Evolutionary conservation across 768 basidiomycete species (phyloP), one percentile per base, ranked within the genome.

Genomic region (Termitomyces sp.): DNA sequence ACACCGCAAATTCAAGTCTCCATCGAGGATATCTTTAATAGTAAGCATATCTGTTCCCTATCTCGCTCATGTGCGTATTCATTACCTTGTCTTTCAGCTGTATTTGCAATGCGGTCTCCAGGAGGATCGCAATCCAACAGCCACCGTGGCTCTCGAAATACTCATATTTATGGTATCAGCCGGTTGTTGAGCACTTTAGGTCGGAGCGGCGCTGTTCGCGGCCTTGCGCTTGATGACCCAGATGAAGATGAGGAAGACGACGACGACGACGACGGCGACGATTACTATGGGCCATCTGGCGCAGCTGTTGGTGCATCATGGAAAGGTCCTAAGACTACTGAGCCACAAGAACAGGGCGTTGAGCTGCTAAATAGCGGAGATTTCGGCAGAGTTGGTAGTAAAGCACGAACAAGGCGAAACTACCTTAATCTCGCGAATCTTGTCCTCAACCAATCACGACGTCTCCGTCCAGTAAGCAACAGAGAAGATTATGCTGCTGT

Each of bases 321-420:
- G 72, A 70, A 67, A 62, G 68, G 57, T 2, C 63, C 63, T 1
- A 38, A 70, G 47, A 76, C 80, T 26, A 82, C 71, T 20, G 80
- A 87, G 59, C 88, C 91, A 6, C 82, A 87, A 69, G 65, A 81
- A 53, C 77, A 74, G 35, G 93, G 93, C 2, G 66, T 85, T 16
- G 76, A 82, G 44, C 77, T 96, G 13, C 77, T 92, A 10, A 80
- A 81, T 63, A 79, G 85, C 64, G 93, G 93, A 49, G 89, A 94
- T 55, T 96, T 94, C 70, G 93, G 93, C 18, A 73, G 82, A 58
- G 76, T 91, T 36, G 74, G 76, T 38, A 71, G 76, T 56, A 86
- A 86, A 67, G 67, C 79, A 14, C 76, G 72, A 61, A 71, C 74
- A 35, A 74, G 76, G 48, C 73, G 70, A 32, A 73, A 77, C 43